Evolutionary conservation across 2,329 filamentous ascomycete species (phyloP), one percentile per base, ranked within the genome.

Genomic region (Fusarium sambucinum): DNA sequence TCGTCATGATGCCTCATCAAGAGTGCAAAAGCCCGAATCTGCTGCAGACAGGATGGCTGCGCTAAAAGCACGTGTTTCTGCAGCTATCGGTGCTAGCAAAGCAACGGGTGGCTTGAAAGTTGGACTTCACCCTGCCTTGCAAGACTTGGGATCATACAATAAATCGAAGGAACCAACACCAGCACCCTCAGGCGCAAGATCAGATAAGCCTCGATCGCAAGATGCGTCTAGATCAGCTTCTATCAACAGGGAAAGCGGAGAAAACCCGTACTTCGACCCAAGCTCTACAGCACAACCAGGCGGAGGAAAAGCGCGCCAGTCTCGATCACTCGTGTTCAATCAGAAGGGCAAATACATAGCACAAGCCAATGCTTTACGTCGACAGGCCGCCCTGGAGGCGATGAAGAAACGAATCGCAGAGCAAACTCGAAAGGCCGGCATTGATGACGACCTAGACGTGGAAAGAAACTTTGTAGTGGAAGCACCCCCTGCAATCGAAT

Each of bases 291-390:
- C 85, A 6, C 88, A 90, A 84, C 85, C 69, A 81, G 83, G 55
- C 75, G 66, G 83, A 78, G 74, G 77, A 32, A 92, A 90, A 72
- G 83, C 86, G 37, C 87, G 94, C 51, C 86, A 92, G 67, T 87
- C 93, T 13, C 89, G 92, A 62, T 89, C 92, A 68, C 85, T 99
- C 19, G 82, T 93, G 14, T 98, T 99, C 83, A 97, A 97, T 74
- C 90, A 94, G 72, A 96, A 97, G 78, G 96, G 96, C 54, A 98
- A 98, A 85, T 98, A 97, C 76, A 97, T 98, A 63, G 91, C 94
- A 68, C 95, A 98, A 80, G 96, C 92, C 10, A 95, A 93, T 77
- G 94, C 94, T 58, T 82, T 97, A 53, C 90, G 96, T 66, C 88
- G 93, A 63, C 94, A 97, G 80, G 93, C 91, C 41, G 91, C 92